Conservation (phyloP, 352 stramenopile species). For the Phytopythium kandeliae region DNA sequence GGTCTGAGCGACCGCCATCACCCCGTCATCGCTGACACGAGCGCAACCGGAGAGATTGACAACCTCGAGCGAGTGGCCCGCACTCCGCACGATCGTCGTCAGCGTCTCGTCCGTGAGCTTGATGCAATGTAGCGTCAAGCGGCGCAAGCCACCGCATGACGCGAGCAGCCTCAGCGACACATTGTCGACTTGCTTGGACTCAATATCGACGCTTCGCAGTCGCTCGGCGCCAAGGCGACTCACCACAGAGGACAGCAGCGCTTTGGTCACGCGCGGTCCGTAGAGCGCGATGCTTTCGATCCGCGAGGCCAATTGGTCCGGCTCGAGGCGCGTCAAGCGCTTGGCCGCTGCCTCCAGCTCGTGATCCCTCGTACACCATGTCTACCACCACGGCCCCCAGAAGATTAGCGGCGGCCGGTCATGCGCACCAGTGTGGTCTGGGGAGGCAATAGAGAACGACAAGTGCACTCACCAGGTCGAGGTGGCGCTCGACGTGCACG, state of each 20-base stretch:
- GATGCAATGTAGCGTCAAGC: conserved; percentile 59
- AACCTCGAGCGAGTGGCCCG: conserved; percentile 29
- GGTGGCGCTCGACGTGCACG: conserved; percentile 32
- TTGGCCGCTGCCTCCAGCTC: conserved; percentile 43
- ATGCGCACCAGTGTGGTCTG: not conserved
- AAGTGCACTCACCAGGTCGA: conserved; percentile 44
- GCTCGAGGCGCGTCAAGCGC: conserved; percentile 18
- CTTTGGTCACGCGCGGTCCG: conserved; percentile 42
- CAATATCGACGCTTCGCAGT: conserved; percentile 47
- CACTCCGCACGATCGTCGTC: conserved; percentile 24
- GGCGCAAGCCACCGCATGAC: conserved; percentile 25
- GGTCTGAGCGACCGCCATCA: conserved; percentile 58
- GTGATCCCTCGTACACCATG: conserved; percentile 60
- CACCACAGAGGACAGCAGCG: conserved; percentile 37
- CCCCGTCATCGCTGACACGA: conserved; percentile 67
- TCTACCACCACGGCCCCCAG: conserved; percentile 18
- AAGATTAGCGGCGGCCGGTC: not conserved
- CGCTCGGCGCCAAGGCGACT: conserved; percentile 24
- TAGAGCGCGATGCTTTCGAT: conserved; percentile 55
- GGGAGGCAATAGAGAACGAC: not conserved
- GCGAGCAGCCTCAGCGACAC: conserved; percentile 29
- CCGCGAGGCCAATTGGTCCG: conserved; percentile 16
- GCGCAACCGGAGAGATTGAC: conserved; percentile 75
- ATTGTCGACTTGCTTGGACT: conserved; percentile 72
- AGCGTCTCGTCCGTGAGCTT: conserved; percentile 61